Evolutionary conservation across 2,329 filamentous ascomycete genomes (phyloP).

Genomic region (Xylariomycetidae sp.): DNA sequence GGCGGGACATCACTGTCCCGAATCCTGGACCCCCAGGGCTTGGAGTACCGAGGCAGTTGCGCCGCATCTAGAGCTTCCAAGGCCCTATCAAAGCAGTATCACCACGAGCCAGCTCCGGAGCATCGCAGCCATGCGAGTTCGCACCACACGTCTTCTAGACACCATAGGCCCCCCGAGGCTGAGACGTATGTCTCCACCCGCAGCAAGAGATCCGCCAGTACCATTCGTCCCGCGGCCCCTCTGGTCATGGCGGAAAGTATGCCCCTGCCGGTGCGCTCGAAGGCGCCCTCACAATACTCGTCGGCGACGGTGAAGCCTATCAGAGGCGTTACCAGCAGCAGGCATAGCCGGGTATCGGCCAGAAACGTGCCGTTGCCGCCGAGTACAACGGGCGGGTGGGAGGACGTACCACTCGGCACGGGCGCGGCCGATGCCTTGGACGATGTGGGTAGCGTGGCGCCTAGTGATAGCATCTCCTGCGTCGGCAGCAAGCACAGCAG

Average conservation of each 20-base stretch:
- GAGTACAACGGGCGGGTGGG: slow-evolving; percentile 24
- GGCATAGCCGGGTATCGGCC: slow-evolving; percentile 24
- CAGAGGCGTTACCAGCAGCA: slow-evolving; percentile 12
- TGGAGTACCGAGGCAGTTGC: slow-evolving; percentile 1
- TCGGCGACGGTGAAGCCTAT: slow-evolving; percentile 5
- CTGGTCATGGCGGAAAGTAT: background rate
- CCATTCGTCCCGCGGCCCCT: slow-evolving; percentile 22
- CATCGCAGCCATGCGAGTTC: slow-evolving; percentile 7
- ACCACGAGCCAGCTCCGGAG: background rate
- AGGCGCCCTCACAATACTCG: slow-evolving; percentile 12
- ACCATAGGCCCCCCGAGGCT: slow-evolving; percentile 29
- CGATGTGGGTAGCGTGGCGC: slow-evolving; percentile 50
- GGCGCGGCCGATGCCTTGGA: slow-evolving; percentile 25
- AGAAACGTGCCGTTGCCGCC: slow-evolving; percentile 35
- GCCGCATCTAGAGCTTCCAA: too few relatives aligned
- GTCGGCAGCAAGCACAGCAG: slow-evolving; percentile 39
- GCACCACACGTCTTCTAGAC: slow-evolving; percentile 6
- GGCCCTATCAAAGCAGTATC: too few relatives aligned
- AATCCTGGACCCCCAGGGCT: too few relatives aligned
- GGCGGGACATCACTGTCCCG: too few relatives aligned
- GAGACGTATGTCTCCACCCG: slow-evolving; percentile 42
- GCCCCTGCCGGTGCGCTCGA: slow-evolving; percentile 10
- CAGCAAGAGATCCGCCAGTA: slow-evolving; percentile 33
- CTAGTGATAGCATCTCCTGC: slow-evolving; percentile 59
- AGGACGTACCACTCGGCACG: too few relatives aligned